These are phyloP conservation scores for Kappamyces sp. DNA, from an alignment of 192 early-diverging fungal species.

Conservation along the genomic window DNA sequence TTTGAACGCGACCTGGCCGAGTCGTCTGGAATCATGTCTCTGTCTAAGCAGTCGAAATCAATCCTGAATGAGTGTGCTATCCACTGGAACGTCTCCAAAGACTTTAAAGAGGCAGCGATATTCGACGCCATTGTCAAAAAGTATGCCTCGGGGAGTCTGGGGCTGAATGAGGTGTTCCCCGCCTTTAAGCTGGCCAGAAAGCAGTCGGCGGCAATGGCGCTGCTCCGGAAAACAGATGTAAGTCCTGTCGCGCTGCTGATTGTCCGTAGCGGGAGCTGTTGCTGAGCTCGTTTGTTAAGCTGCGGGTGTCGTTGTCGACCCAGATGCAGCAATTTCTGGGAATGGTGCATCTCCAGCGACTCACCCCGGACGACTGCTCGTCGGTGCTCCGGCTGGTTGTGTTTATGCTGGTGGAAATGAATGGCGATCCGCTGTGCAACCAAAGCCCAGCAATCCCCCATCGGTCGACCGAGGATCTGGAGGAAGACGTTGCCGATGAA, in stretches of 20 bases:
- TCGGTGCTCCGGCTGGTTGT: background rate
- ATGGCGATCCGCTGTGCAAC: constrained; percentile 9
- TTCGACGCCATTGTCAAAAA: constrained; percentile 23
- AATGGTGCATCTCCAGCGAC: background rate
- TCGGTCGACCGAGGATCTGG: background rate
- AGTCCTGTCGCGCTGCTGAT: too few species aligned
- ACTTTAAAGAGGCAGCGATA: constrained; percentile 29
- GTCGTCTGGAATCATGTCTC: constrained; percentile 31
- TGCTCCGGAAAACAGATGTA: background rate
- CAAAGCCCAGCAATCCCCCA: background rate
- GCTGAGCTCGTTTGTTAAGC: background rate
- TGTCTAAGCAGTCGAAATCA: constrained; percentile 51
- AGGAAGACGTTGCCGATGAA: background rate
- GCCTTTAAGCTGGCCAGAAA: constrained; percentile 17
- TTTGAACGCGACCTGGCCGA: constrained; percentile 53
- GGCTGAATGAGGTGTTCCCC: constrained; percentile 27
- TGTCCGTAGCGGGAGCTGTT: background rate
- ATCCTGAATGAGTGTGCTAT: constrained; percentile 62
- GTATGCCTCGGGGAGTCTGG: constrained; percentile 12
- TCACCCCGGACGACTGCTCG: constrained; percentile 10
- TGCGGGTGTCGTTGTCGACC: background rate
- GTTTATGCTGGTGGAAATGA: background rate
- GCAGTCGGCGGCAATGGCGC: background rate
- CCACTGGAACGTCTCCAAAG: constrained; percentile 58
- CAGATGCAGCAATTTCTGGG: constrained; percentile 12